These are phyloP conservation scores for Intubia oerlemansii DNA, from an alignment of 2,329 filamentous ascomycete species.

Conservation along the genomic window DNA sequence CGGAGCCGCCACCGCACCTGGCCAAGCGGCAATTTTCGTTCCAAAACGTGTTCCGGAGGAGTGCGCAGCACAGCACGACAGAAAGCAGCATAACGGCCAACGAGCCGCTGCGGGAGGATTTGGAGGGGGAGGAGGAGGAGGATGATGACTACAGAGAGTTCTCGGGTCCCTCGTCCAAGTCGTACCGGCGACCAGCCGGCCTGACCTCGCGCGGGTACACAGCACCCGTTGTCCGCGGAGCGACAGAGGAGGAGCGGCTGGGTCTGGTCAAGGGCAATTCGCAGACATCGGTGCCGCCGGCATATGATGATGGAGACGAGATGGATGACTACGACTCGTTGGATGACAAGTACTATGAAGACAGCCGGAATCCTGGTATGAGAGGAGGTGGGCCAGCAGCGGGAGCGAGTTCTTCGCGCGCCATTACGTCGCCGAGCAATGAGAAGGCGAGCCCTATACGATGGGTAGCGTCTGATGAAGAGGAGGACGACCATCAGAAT, in stretches of 20 bases:
- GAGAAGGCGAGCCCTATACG: no score
- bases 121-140: conserved; percentile 7
- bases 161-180: not conserved
- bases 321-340: conserved; percentile 13
- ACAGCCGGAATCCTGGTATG: no score
- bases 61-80: conserved; percentile 12
- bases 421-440: no score
- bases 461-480: no score
- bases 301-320: conserved; percentile 16
- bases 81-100: not conserved
- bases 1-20: conserved; percentile 38
- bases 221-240: conserved; percentile 23
- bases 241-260: conserved; percentile 63
- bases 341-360: no score
- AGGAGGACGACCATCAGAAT: no score
- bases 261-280: conserved; percentile 63
- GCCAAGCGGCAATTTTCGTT: conserved; percentile 77
- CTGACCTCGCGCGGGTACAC: conserved; percentile 16
- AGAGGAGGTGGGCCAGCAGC: no score
- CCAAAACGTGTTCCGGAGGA: conserved; percentile 55
- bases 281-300: conserved; percentile 15
- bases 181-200: conserved; percentile 5
- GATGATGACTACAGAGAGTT: conserved; percentile 5
- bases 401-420: no score
- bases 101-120: conserved; percentile 1